Evolutionary conservation across 257 asterid species (phyloP).

Genomic region (Cruciata laevipes): DNA sequence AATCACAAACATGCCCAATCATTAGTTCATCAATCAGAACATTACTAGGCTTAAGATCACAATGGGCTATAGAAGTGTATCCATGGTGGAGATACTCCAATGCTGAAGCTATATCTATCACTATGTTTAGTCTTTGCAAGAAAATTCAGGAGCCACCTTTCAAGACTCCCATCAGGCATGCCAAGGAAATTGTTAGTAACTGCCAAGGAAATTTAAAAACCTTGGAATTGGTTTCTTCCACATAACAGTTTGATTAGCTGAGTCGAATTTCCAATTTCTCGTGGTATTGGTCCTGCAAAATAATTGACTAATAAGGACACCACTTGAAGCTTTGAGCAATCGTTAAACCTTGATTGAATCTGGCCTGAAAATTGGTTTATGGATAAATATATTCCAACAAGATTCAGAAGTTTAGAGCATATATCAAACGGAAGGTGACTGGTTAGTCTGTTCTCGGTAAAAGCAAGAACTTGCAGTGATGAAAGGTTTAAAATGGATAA

Average conservation of each 20-base stretch:
- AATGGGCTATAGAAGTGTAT: not conserved
- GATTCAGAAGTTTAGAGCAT: slow-evolving; percentile 13
- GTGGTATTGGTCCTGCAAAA: slow-evolving; percentile 6
- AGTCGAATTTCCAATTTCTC: slow-evolving; percentile 4
- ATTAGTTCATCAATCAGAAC: not conserved
- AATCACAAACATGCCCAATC: not conserved
- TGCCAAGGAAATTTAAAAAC: not conserved
- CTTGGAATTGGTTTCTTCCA: not conserved
- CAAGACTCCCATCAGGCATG: slow-evolving; percentile 9
- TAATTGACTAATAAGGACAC: not conserved
- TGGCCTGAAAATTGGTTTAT: slow-evolving; percentile 9
- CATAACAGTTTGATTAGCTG: not conserved
- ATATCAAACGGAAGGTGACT: slow-evolving; percentile 17
- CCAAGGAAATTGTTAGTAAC: not conserved
- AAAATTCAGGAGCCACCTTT: not conserved
- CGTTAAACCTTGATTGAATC: slow-evolving; percentile 16
- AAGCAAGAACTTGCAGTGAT: not conserved
- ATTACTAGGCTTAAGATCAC: slow-evolving; percentile 10
- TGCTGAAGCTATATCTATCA: not conserved
- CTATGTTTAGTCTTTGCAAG: not conserved
- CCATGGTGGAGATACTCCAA: slow-evolving; percentile 6
- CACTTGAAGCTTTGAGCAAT: slow-evolving; percentile 15
- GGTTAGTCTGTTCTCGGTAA: slow-evolving; percentile 3
- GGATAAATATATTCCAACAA: not conserved
- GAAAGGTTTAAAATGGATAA: slow-evolving; percentile 16